Evolutionary conservation across 352 stramenopile genomes (phyloP), one percentile per base, ranked within the genome.

Genomic region (Globisporangium paddicum): DNA sequence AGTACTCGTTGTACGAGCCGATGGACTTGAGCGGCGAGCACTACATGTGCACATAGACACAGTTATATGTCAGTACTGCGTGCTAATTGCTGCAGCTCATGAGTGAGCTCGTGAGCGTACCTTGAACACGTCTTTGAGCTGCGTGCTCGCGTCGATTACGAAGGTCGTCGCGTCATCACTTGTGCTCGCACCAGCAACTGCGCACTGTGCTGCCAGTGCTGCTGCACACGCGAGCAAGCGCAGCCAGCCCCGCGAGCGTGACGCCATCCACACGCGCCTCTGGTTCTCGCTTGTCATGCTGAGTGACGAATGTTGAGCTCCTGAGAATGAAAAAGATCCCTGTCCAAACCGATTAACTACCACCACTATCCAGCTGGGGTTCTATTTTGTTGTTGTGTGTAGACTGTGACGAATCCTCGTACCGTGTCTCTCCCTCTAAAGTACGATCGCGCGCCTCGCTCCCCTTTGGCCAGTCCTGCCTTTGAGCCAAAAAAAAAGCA

Each of bases 1-100:
- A 95, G 58, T 88, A 91, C 55, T 95, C 85, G 59, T 95, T 93
- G 67, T 87, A 95, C 37, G 68, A 81, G 16, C 85, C 85, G 28
- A 95, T 91, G 1, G 79, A 74, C 46, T 77, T 75, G 19, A 82
- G 57, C 1, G 62, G 54, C 0, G 80, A 90, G 55, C 84, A 94
- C 79, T 92, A 21, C 32, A n/a, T 1, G 11, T 30, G 41, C 13
- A 55, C 11, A 23, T 51, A 37, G 16, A 38, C 18, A 38, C 6
- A 7, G 3, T 3, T 6, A 32, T 32, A 32, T 32, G 3, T 32
- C 28, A 32, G 28, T 32, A 32, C 28, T 7, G 10, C 9, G n/a
- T 25, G 21, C 28, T 28, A 25, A 25, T 25, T n/a, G n/a, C n/a
- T n/a, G n/a, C n/a, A 46, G 1, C 16, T 28, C 8, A 6, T 6